Base-by-base conservation (phyloP, 352 stramenopile species). In the Thalassiosira delicatula region DNA sequence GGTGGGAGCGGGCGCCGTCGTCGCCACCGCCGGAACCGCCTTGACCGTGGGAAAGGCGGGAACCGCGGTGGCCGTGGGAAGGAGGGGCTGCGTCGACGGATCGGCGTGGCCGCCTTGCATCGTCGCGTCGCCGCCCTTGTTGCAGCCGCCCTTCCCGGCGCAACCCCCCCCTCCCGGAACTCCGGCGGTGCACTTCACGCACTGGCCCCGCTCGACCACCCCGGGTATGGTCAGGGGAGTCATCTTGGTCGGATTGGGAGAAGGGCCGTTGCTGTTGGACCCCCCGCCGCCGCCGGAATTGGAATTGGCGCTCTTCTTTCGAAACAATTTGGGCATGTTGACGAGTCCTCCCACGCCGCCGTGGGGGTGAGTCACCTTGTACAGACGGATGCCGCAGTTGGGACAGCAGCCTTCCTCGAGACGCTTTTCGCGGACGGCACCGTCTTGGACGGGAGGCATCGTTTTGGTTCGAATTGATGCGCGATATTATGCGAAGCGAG, bases 121-220 rank as follows among this genome's bases (percentile, higher is more conserved):
- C n/a, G n/a, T n/a, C n/a, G n/a, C n/a, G n/a, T n/a, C n/a, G n/a
- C n/a, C n/a, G n/a, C n/a, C n/a, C n/a, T n/a, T n/a, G 19, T 23
- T 35, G 21, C 42, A 37, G 27, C 57, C 54, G 21, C 40, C 27
- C 30, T 29, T 37, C 37, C 3, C 17, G 8, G 29, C 5, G 3
- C 3, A 23, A 63, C 25, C 27, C 29, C 12, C 42, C 23, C 30
- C n/a, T 32, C 46, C 46, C 33, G 3, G n/a, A 33, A 21, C 65
- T 23, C 33, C 27, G 44, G 42, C 25, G 35, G 27, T 49, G 40
- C 81, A 88, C 27, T 69, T 76, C 2, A 88, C 21, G 53, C 82
- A 88, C 40, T 83, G 76, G 19, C 82, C 82, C 17, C 77, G 44
- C 44, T 86, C 71, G 27, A 88, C 82, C 29, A 83, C 42, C 3